Base-by-base conservation (phyloP, 345 rosid genomes). In the Triadica sebifera region DNA sequence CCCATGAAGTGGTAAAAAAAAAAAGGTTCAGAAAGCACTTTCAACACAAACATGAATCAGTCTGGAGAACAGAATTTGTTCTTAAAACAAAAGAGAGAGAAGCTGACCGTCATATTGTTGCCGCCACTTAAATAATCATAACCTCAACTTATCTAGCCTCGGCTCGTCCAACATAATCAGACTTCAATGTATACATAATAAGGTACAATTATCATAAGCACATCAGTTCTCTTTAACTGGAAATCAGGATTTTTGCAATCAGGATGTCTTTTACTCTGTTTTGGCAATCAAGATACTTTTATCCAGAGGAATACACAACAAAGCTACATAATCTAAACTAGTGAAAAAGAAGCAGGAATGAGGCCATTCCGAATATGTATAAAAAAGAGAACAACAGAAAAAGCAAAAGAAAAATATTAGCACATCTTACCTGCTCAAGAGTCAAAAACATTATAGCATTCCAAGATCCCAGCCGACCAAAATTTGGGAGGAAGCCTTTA, bases 381-480 rank as follows among this genome's bases (percentile, higher is more conserved):
- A 13, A 16, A n/a, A n/a, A 12, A 67, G 46, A 20, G 47, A 62
- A 45, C 12, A 39, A 65, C 12, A 22, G 51, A 17, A 45, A 47
- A 29, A 6, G 59, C 4, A 22, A 58, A n/a, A 10, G 45, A 59
- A 77, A 8, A 61, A 39, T 70, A 22, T 43, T 43, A 61, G 65
- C n/a, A 61, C 49, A 75, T 70, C 86, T 86, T 83, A 96, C 98
- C 93, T 93, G 99, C 83, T 96, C 98, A 8, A 96, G 88, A 53
- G 99, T 96, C 76, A 90, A 86, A 80, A 96, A 93, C 99, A 93
- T 91, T 79, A 96, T 89, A 76, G 90, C 97, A 34, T 93, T 96
- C 98, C 98, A 91, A 74, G 99, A 93, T 79, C 99, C 99, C 66
- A 96, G 93, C 65, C 97, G 87, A 65, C 93, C 97, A 62, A 91